Evolutionary conservation across 148 eudicot species (phyloP), one percentile per base, ranked within the genome.

Genomic region (Chenopodium suecicum): DNA sequence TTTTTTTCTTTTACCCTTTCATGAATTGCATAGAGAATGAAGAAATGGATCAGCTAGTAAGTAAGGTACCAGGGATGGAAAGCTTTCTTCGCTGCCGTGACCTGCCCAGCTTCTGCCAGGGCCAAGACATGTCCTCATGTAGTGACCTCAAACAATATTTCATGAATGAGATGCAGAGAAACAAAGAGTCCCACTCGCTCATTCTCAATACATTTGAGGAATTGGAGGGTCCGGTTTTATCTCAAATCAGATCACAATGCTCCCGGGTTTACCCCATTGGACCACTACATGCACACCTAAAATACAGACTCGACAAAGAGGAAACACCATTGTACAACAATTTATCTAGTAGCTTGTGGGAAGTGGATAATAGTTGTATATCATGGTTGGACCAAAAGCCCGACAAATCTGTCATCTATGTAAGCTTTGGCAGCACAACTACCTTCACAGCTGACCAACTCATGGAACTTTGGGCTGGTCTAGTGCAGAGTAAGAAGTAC

Each of bases 121-220:
- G 11, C 37, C 74, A 23, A 47, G 84, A 84, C 71, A 29, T 32
- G 22, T 4, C 75, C 4, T 41, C 84, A 7, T 32, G n/a, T 20
- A 1, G 7, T 0, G 69, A 72, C 62, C n/a, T 86, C 78, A 19
- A 80, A 73, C 47, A 32, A 0, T 22, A 1, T 9, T 46, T 52
- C 19, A 8, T 37, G 4, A 12, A 14, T n/a, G 84, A 75, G 78
- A 54, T 67, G 7, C 25, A 73, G 23, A 69, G 46, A 23, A 77
- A 63, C 13, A 37, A 29, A 0, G 25, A 71, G 41, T 73, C 88
- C 34, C 46, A 75, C 17, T 27, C 83, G 0, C 44, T 89, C 47
- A 88, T 89, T 23, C 79, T 89, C n/a, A 88, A 89, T 83, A 86
- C 90, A 7, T 87, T 87, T 46, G 91, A 89, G 81, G 88, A 87